These are phyloP conservation scores for Pyrenophora graminea DNA, from an alignment of 2,329 filamentous ascomycete genomes.

Conservation along the genomic window DNA sequence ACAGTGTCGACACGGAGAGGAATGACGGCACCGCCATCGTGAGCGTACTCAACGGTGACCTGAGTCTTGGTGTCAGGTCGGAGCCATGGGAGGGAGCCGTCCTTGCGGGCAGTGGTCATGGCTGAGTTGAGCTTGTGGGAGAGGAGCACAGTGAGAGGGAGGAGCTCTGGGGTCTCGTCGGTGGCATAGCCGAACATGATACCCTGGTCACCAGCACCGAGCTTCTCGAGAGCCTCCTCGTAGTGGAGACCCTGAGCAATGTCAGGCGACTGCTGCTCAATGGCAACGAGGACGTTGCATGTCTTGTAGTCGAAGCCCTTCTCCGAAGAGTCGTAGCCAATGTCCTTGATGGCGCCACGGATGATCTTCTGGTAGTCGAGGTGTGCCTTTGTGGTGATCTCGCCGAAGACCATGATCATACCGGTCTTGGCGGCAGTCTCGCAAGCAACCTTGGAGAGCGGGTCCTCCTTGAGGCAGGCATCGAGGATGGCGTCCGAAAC, in stretches of 20 bases:
- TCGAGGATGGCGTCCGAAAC: slow-evolving; percentile 98
- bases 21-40: slow-evolving; percentile 91
- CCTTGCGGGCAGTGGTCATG: slow-evolving; percentile 86
- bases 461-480: slow-evolving; percentile 92
- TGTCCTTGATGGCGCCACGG: slow-evolving; percentile 93
- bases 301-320: slow-evolving; percentile 99
- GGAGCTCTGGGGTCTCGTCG: slow-evolving; percentile 96
- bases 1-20: slow-evolving; percentile 94
- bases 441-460: slow-evolving; percentile 96
- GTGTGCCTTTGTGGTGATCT: slow-evolving; percentile 95
- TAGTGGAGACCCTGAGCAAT: slow-evolving; percentile 99
- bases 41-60: slow-evolving; percentile 97
- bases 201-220: slow-evolving; percentile 98
- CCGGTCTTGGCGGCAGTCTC: slow-evolving; percentile 99
- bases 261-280: slow-evolving; percentile 98
- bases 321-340: slow-evolving; percentile 93
- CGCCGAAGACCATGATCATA: slow-evolving; percentile 83
- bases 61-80: slow-evolving; percentile 99
- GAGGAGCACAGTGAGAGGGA: slow-evolving; percentile 90
- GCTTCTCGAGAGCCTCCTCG: slow-evolving; percentile 94
- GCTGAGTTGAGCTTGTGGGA: slow-evolving; percentile 96
- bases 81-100: slow-evolving; percentile 89
- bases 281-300: slow-evolving; percentile 96
- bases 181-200: slow-evolving; percentile 99
- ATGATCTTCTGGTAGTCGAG: slow-evolving; percentile 99